Evolutionary conservation across 768 basidiomycete genomes (phyloP), one percentile per base, ranked within the genome.

Genomic region (Lentinula lateritia): DNA sequence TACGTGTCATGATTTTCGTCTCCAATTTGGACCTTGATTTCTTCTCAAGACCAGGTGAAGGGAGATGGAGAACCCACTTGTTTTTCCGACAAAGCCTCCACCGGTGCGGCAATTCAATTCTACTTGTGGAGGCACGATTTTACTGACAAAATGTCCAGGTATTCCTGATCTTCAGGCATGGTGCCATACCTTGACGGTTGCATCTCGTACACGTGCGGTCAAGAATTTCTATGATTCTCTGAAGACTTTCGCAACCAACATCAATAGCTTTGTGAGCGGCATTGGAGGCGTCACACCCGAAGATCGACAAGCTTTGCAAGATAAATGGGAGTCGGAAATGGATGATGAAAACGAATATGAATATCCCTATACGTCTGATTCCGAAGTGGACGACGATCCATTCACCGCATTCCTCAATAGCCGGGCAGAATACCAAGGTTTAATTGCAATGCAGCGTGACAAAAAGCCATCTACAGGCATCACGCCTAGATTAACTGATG

Each of bases 31-130:
- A 36, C 41, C 46, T 58, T 52, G 16, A 53, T n/a, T 36, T 20
- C 61, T 28, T 38, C 58, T 41, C 13, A 55, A 84, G 84, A 79
- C 13, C 83, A 86, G 73, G 79, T 84, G 32, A 80, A 80, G 66
- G 85, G 85, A 32, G 85, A 88, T 60, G 85, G 85, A 13, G 79
- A 80, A 23, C 78, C 84, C 1, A 69, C 79, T 0, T 85, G 83
- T 28, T 60, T 60, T 43, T 52, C 59, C 4, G 59, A 60, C 20
- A 60, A 60, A 42, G 36, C 35, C 2, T 60, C 59, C n/a, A 60
- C 59, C 16, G 48, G 50, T 60, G 28, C 48, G 58, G 10, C 6
- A 3, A 59, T 5, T 36, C 20, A 3, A 59, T 5, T 36, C 20
- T 50, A 45, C 42, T 2, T 12, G 12, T 12, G 32, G 39, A 36